Evolutionary conservation across 164 flowering plant species (phyloP), one percentile per base, ranked within the genome.

Genomic region (Pachysandra terminalis): DNA sequence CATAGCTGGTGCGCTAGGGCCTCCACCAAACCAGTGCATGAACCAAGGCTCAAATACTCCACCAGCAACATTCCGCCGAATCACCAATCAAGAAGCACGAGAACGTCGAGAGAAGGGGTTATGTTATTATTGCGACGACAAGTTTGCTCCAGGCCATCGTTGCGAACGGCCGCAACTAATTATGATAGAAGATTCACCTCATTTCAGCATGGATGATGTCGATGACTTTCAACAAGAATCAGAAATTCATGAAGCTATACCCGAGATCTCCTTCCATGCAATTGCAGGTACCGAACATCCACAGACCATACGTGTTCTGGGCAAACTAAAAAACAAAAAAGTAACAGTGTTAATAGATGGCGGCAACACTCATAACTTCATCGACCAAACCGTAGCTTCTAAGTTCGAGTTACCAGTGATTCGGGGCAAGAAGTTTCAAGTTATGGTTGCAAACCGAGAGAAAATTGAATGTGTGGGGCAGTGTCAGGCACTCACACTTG

Each of bases 341-440:
- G 59, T 71, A 3, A 60, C 40, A 35, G 54, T 71, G n/a, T 37
- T 71, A 15, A 65, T 75, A 10, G 78, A 75, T 19, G 62, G 63
- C 4, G 68, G 74, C 22, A 70, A 68, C 32, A 70, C 78, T 24
- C 71, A 71, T 61, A 71, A 75, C 48, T 75, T 75, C 51, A 49
- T 75, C 13, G 68, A 70, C 17, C 65, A 75, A 24, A 19, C 63
- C 10, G 22, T 63, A 13, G 61, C 41, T 40, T 10, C 60, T 17
- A 60, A 61, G 62, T 61, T 35, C 17, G 41, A 21, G 21, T 54
- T 67, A 54, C 61, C 70, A n/a, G 45, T 66, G 1, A 22, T n/a
- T 19, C 35, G 37, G n/a, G 70, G n/a, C 35, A 53, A 59, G 28
- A 48, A 57, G 14, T 37, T 68, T 19, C 32, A 67, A 40, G 69